A percentile compares a stretch with the other conserved stretches of the same genome.
Conservation (phyloP, 2,329 filamentous ascomycete species). For the Lasiodiplodia sp. region DNA sequence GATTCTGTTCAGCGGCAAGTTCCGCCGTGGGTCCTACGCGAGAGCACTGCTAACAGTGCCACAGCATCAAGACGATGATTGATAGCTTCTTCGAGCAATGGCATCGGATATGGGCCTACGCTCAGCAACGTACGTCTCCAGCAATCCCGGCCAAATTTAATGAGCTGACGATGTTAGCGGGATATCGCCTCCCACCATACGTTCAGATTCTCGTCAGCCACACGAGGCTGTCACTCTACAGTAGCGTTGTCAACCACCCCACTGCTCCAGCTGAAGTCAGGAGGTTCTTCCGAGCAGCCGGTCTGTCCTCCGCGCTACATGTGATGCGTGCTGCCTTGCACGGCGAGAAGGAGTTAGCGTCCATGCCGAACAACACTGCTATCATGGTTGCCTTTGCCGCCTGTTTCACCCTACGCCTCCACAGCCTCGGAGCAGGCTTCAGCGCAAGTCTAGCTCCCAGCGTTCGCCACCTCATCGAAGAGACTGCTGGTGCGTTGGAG, state of each 20-base stretch:
- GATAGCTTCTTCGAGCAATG: conserved; percentile 72
- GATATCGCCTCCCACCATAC: conserved; percentile 69
- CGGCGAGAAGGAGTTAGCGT: conserved; percentile 72
- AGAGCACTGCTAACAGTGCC: background rate
- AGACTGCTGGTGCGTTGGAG: conserved; percentile 72
- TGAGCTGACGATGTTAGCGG: conserved; percentile 33
- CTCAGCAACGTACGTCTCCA: conserved; percentile 44
- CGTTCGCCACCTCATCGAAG: conserved; percentile 62
- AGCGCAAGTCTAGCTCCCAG: conserved; percentile 51
- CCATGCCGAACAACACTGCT: conserved; percentile 80
- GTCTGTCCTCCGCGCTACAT: conserved; percentile 75
- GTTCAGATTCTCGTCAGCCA: conserved; percentile 78
- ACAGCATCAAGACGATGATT: conserved; percentile 58
- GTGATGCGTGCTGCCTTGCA: conserved; percentile 77
- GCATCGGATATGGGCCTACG: conserved; percentile 64
- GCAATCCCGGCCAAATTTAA: conserved; percentile 62
- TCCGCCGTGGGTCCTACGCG: too few species aligned
- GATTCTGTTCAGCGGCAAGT: conserved; percentile 25
- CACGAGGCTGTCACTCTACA: conserved; percentile 76
- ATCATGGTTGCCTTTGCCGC: conserved; percentile 82
- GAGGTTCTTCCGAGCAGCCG: conserved; percentile 75
- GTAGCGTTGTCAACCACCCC: conserved; percentile 76
- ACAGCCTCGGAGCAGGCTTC: conserved; percentile 61
- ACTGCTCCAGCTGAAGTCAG: conserved; percentile 74
- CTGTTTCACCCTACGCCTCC: conserved; percentile 57